Evolutionary conservation across 192 early-diverging fungal genomes (phyloP).

Genomic region (Coemansia sp.): DNA sequence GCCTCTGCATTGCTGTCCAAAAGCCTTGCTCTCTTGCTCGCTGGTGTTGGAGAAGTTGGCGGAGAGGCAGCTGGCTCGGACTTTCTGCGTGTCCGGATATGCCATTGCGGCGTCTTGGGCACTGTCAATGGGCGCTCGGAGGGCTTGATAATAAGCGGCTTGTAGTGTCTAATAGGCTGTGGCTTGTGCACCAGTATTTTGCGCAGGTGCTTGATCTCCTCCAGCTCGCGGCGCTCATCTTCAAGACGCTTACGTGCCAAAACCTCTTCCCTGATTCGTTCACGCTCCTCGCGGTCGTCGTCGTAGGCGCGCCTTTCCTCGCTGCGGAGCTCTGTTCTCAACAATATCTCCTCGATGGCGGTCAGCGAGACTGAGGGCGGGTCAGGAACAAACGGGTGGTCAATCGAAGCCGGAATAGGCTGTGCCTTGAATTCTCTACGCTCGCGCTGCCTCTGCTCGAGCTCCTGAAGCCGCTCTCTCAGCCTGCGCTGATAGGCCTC

Average conservation of each 20-base stretch:
- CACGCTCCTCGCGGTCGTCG: conserved; percentile 49
- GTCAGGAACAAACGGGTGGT: conserved; percentile 61
- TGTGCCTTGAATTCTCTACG: conserved; percentile 56
- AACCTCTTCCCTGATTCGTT: conserved; percentile 55
- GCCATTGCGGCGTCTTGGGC: conserved; percentile 49
- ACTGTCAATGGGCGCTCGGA: conserved; percentile 56
- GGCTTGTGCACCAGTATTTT: conserved; percentile 57
- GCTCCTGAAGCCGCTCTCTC: conserved; percentile 46
- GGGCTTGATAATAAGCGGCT: conserved; percentile 52
- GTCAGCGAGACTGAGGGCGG: conserved; percentile 49
- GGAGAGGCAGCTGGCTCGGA: too few relatives aligned
- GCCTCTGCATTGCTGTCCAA: too few relatives aligned
- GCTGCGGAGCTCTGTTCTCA: conserved; percentile 57
- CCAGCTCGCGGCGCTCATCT: conserved; percentile 54
- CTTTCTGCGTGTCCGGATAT: conserved; percentile 31
- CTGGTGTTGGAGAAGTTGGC: too few relatives aligned
- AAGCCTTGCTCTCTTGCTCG: too few relatives aligned
- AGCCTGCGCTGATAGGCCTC: conserved; percentile 43
- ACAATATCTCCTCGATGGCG: conserved; percentile 40
- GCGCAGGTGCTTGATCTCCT: conserved; percentile 56
- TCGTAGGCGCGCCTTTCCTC: conserved; percentile 68
- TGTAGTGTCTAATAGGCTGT: conserved; percentile 57
- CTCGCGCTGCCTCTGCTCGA: conserved; percentile 33
- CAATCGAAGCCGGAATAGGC: conserved; percentile 49
- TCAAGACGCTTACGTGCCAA: conserved; percentile 48